These are phyloP conservation scores for Fusarium anthophilum DNA, from an alignment of 2,329 filamentous ascomycete genomes.

Conservation along the genomic window DNA sequence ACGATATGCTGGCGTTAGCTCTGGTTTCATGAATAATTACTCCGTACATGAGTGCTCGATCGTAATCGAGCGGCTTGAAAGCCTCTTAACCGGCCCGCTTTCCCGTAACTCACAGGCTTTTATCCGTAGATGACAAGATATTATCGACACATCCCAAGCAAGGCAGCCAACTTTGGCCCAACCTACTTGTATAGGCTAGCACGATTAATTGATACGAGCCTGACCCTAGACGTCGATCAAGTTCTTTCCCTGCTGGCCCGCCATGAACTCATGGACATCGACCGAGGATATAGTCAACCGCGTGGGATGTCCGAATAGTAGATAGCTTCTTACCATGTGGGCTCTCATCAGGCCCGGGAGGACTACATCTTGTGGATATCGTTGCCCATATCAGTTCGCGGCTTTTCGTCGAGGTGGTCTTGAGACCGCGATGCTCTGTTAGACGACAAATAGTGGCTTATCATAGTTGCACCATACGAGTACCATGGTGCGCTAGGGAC, in stretches of 20 bases:
- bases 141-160: not conserved
- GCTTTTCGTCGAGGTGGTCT: not conserved
- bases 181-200: not conserved
- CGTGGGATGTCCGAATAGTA: not conserved
- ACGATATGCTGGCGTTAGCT: not conserved
- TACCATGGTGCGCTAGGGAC: constrained; percentile 22
- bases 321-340: not conserved
- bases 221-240: constrained; percentile 20
- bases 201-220: constrained; percentile 5
- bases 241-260: not conserved
- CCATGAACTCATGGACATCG: not conserved
- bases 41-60: not conserved
- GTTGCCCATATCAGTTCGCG: not conserved
- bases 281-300: not conserved
- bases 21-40: not conserved
- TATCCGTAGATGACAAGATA: not conserved
- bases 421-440: not conserved
- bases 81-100: constrained; percentile 5
- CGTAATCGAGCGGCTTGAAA: not conserved
- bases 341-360: not conserved
- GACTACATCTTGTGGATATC: not conserved
- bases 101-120: not conserved
- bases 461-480: not conserved
- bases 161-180: not conserved
- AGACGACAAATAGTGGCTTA: constrained; percentile 16